Evolutionary conservation across 305 asterid species (phyloP).

Genomic region (Withania somnifera): DNA sequence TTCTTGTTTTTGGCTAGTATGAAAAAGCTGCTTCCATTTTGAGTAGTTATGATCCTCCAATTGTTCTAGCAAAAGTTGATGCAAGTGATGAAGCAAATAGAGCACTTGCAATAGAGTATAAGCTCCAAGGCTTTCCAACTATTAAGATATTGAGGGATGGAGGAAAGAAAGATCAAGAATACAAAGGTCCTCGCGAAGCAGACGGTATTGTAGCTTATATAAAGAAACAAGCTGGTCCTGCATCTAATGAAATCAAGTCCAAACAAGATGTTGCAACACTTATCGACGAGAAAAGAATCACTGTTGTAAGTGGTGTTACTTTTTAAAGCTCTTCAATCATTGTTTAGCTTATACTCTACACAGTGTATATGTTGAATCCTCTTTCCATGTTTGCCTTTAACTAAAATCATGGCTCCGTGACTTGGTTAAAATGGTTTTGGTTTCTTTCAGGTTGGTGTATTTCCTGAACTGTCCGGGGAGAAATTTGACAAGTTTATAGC

Average conservation of each 20-base stretch:
- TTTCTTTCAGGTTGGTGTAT: slow-evolving; percentile 57
- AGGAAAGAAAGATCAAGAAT: slow-evolving; percentile 51
- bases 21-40: slow-evolving; percentile 70
- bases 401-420: too few relatives aligned
- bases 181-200: slow-evolving; percentile 82
- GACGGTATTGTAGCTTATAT: slow-evolving; percentile 57
- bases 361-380: too few relatives aligned
- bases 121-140: slow-evolving; percentile 68
- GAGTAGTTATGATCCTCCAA: slow-evolving; percentile 64
- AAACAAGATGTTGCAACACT: slow-evolving; percentile 42
- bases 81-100: slow-evolving; percentile 46
- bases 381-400: too few relatives aligned
- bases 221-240: slow-evolving; percentile 78
- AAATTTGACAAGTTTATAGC: slow-evolving; percentile 45
- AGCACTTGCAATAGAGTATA: slow-evolving; percentile 39
- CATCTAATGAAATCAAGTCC: slow-evolving; percentile 61
- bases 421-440: too few relatives aligned
- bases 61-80: slow-evolving; percentile 74
- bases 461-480: slow-evolving; percentile 59
- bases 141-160: slow-evolving; percentile 66
- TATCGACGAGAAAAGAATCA: slow-evolving; percentile 43
- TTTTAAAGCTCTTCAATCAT: not conserved
- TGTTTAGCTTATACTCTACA: not conserved
- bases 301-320: slow-evolving; percentile 29
- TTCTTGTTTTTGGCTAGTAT: slow-evolving; percentile 26